A percentile compares a stretch with the other conserved stretches of the same genome.
Conservation (phyloP, 2,329 filamentous ascomycete genomes). For the Penicillium glabrum region DNA sequence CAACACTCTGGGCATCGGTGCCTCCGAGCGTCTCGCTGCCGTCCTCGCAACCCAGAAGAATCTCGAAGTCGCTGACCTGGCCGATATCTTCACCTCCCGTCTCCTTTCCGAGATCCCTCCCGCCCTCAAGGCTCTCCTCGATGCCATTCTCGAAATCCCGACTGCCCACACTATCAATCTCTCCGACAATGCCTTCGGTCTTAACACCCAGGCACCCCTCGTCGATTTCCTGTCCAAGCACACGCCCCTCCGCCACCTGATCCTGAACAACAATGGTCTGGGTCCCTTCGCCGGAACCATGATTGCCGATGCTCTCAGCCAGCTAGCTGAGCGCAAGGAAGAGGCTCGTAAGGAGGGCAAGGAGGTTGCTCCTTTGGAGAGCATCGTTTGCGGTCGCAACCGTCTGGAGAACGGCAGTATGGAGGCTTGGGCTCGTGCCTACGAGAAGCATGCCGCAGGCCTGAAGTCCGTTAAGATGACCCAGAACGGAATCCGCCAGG, state of each 20-base stretch:
- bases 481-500: constrained; percentile 93
- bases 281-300: constrained; percentile 87
- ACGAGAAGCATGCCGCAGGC: constrained; percentile 72
- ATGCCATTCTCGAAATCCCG: constrained; percentile 79
- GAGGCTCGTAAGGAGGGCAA: constrained; percentile 62
- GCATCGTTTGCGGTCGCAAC: constrained; percentile 96
- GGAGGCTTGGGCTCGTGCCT: constrained; percentile 89
- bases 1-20: constrained; percentile 89
- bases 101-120: constrained; percentile 91
- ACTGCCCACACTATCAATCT: constrained; percentile 90
- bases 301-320: constrained; percentile 81
- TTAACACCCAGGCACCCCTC: constrained; percentile 90
- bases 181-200: constrained; percentile 96
- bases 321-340: constrained; percentile 81
- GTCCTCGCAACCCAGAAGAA: constrained; percentile 82
- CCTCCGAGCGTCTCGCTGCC: constrained; percentile 80
- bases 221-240: constrained; percentile 88
- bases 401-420: constrained; percentile 94
- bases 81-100: constrained; percentile 96
- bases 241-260: constrained; percentile 86
- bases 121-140: constrained; percentile 81
- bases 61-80: constrained; percentile 79
- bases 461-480: constrained; percentile 93
- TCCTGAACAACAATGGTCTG: constrained; percentile 97
- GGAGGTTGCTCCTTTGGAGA: constrained; percentile 81